phyloP scores from a whole-genome alignment of 805 yeast species.

The Lipomyces lipofer region DNA sequence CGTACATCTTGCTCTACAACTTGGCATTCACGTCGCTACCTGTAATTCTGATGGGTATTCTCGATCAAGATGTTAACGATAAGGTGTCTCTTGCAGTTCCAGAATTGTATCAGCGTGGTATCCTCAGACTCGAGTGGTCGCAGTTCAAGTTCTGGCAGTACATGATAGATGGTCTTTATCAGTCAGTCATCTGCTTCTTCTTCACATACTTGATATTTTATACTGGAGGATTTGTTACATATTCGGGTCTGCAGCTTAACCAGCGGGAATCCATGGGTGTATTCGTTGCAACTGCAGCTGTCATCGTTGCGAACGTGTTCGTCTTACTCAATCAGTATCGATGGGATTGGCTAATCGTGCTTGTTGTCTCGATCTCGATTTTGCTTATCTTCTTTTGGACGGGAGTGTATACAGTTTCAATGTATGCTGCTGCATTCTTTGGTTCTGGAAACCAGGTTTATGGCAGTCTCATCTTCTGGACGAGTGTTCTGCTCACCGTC shows the following conservation, averaged over 20 bases:
- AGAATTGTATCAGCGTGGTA: slow-evolving; percentile 67
- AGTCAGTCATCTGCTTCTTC: slow-evolving; percentile 66
- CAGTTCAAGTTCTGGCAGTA: slow-evolving; percentile 59
- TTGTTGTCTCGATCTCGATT: slow-evolving; percentile 56
- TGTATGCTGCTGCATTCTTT: slow-evolving; percentile 59
- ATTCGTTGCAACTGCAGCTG: slow-evolving; percentile 59
- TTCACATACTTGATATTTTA: slow-evolving; percentile 62
- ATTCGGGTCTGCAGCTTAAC: slow-evolving; percentile 56
- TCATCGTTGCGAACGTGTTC: slow-evolving; percentile 63
- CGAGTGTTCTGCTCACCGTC: slow-evolving; percentile 56
- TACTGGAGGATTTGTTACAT: slow-evolving; percentile 46
- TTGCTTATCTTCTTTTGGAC: slow-evolving; percentile 71
- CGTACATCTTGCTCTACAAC: slow-evolving; percentile 75
- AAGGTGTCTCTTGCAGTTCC: slow-evolving; percentile 67
- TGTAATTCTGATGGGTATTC: slow-evolving; percentile 66
- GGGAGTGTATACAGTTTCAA: slow-evolving; percentile 68
- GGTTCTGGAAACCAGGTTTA: slow-evolving; percentile 62
- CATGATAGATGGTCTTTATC: slow-evolving; percentile 70
- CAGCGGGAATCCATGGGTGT: slow-evolving; percentile 75
- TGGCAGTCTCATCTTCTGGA: slow-evolving; percentile 68
- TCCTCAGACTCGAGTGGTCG: slow-evolving; percentile 63
- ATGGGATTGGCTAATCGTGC: slow-evolving; percentile 72
- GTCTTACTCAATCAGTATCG: slow-evolving; percentile 67
- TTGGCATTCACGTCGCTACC: slow-evolving; percentile 81
- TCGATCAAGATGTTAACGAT: slow-evolving; percentile 76